Evolutionary conservation across 2,329 filamentous ascomycete species (phyloP).

Genomic region (Botrytis hyacinthi): DNA sequence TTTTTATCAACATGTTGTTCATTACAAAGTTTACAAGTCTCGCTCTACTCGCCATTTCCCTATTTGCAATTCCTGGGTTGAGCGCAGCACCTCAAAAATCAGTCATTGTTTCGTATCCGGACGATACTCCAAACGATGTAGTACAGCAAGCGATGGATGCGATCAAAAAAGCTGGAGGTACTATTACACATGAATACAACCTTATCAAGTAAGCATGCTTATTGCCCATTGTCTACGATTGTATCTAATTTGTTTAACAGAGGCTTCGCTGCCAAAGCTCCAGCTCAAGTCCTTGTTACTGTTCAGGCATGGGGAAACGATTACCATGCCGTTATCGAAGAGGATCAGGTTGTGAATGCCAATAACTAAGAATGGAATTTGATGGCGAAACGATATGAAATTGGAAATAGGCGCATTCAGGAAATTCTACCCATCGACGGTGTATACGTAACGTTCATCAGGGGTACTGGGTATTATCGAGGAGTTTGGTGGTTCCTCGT

Average conservation of each 20-base stretch:
- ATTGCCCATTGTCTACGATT: constrained; percentile 4
- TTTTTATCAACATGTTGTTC: constrained; percentile 50
- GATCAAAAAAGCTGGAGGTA: constrained; percentile 67
- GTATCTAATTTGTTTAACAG: constrained; percentile 44
- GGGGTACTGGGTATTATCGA: neutral
- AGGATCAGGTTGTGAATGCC: constrained; percentile 62
- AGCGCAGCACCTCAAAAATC: constrained; percentile 60
- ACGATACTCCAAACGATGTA: constrained; percentile 62
- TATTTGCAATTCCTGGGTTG: constrained; percentile 59
- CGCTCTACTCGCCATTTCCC: constrained; percentile 52
- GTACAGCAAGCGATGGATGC: constrained; percentile 69
- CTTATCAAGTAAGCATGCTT: constrained; percentile 58
- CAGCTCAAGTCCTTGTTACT: constrained; percentile 64
- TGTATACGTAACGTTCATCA: neutral
- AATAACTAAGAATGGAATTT: constrained; percentile 16
- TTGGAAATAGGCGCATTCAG: neutral
- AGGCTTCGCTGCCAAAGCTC: constrained; percentile 74
- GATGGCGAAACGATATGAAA: constrained; percentile 1
- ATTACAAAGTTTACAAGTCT: constrained; percentile 45
- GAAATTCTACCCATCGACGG: neutral
- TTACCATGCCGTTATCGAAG: constrained; percentile 68
- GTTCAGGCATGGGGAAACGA: constrained; percentile 61
- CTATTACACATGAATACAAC: constrained; percentile 75
- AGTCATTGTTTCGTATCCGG: constrained; percentile 75
- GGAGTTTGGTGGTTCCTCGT: neutral